Percentiles rank a stretch among this genome's conserved stretches.
phyloP scores from a whole-genome alignment of 1,284 basidiomycete genomes.

The Coniophora puteana region DNA sequence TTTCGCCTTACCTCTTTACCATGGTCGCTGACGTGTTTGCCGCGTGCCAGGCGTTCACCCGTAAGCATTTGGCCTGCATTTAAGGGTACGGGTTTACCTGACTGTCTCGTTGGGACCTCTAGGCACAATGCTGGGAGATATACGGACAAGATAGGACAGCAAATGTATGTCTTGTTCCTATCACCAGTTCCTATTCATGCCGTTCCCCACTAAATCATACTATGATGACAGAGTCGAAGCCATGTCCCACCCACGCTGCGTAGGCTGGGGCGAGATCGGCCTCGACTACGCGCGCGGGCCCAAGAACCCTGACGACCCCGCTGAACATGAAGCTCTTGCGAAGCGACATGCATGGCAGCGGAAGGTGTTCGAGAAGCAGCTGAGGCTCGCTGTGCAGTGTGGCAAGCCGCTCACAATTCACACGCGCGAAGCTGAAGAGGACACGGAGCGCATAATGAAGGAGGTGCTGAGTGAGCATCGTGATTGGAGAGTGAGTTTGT shows the following conservation, averaged over 20 bases:
- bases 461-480: too few species aligned
- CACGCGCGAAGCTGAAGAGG: constrained; percentile 76
- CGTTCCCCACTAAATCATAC: constrained; percentile 4
- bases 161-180: constrained; percentile 48
- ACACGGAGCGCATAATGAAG: constrained; percentile 74
- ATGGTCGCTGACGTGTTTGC: constrained; percentile 1
- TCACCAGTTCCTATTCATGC: not conserved
- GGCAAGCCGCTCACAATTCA: constrained; percentile 77
- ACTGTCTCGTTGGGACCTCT: not conserved
- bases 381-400: constrained; percentile 60
- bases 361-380: constrained; percentile 61
- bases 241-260: constrained; percentile 74
- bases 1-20: not conserved
- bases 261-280: constrained; percentile 84
- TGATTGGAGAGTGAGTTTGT: too few species aligned
- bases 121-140: constrained; percentile 74
- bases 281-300: constrained; percentile 83
- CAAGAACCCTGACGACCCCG: constrained; percentile 71
- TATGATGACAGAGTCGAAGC: constrained; percentile 53
- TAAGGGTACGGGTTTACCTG: constrained; percentile 32
- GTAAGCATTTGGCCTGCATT: too few species aligned
- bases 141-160: constrained; percentile 60
- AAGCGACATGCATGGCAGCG: too few species aligned
- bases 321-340: too few species aligned
- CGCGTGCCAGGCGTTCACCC: constrained; percentile 61